These are phyloP conservation scores for Cyclocybe cylindracea DNA, from an alignment of 768 basidiomycete species.

Conservation along the genomic window DNA sequence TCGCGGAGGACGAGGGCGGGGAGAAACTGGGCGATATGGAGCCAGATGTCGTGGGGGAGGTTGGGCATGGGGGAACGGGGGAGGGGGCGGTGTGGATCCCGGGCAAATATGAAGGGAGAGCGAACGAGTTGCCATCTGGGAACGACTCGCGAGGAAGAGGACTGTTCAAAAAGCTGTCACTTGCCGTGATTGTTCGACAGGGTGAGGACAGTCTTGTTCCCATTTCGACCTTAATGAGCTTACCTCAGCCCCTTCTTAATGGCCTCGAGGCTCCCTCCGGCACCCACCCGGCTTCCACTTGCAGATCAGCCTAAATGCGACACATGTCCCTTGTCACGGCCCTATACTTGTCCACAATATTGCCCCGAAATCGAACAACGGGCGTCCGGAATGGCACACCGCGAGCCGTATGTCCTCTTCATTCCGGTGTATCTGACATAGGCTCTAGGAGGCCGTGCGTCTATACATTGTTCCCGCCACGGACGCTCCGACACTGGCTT, in stretches of 20 bases:
- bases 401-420: too few species aligned
- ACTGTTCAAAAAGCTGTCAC: conserved; percentile 24
- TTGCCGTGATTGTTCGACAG: conserved; percentile 25
- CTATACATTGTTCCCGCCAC: too few species aligned
- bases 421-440: too few species aligned
- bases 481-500: too few species aligned
- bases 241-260: conserved; percentile 16
- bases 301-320: conserved; percentile 1
- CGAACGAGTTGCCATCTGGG: conserved; percentile 8
- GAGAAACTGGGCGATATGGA: conserved; percentile 34
- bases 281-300: not conserved
- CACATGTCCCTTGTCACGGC: too few species aligned
- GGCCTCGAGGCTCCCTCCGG: conserved; percentile 16
- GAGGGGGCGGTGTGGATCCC: conserved; percentile 1
- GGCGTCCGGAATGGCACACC: too few species aligned
- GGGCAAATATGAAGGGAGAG: conserved; percentile 2
- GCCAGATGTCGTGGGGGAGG: conserved; percentile 38
- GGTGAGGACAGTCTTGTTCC: conserved; percentile 21
- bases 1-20: conserved; percentile 31
- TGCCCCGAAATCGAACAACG: too few species aligned
- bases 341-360: too few species aligned
- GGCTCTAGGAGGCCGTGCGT: too few species aligned
- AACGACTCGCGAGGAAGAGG: conserved; percentile 13
- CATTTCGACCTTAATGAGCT: conserved; percentile 22
- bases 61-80: conserved; percentile 12